Evolutionary conservation across 1,284 basidiomycete species (phyloP), one percentile per base, ranked within the genome.

Genomic region (Inonotus hispidus): DNA sequence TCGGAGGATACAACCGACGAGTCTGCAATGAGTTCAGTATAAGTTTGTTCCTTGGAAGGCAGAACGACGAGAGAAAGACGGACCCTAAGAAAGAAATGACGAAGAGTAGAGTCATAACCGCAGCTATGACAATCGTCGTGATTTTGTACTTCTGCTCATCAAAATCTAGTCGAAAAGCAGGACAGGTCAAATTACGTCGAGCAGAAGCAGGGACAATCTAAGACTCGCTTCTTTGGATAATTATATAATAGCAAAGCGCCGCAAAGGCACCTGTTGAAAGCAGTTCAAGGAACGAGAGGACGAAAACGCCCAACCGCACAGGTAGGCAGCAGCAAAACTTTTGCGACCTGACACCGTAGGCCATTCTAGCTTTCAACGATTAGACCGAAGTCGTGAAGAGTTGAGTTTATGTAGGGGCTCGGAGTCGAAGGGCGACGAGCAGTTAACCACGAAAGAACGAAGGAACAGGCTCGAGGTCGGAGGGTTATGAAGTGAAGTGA

Each of bases 301-400:
- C 58, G 60, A 71, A 70, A 8, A 69, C 68, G 52, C 68, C 67
- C 14, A 70, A 50, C 35, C 70, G 68, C 61, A 71, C 64, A 53
- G 70, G 63, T 62, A 69, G 50, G 53, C 68, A 69, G 64, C 66
- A 69, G 61, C 64, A 67, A 58, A 69, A 69, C 56, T 65, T 63
- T 16, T 60, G 58, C 3, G 64, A 65, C 16, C 29, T 37, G 53
- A 63, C 53, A 27, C 59, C 59, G 52, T 60, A 60, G 32, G 59
- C 59, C 56, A 59, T 59, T 21, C 27, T 29, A 21, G 45, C 41
- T 43, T 6, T 43, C 19, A 16, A 43, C 41, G 39, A 5, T 16
- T 32, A 32, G 32, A 32, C 8, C 32, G 32, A 32, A 8, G 32
- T 32, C 32, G 11, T 41, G 25, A 29, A 19, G 56, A 21, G 38